Evolutionary conservation across 1,284 basidiomycete species (phyloP).

Genomic region (Mycena sp.): DNA sequence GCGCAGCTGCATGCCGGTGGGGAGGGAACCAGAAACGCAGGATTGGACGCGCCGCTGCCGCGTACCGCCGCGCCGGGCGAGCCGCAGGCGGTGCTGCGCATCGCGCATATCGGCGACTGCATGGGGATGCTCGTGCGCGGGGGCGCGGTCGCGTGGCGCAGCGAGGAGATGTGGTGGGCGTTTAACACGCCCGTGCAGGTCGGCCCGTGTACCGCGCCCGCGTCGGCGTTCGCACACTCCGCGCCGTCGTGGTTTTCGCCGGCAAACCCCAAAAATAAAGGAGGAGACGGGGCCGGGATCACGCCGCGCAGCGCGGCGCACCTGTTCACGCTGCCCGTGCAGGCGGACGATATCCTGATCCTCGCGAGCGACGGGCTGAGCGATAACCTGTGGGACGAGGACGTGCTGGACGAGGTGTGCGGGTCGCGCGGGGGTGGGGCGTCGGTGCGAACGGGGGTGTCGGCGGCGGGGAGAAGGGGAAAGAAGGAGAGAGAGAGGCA

Average conservation of each 20-base stretch:
- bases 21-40: too few relatives aligned
- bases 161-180: conserved; percentile 93
- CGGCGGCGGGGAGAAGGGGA: conserved; percentile 5
- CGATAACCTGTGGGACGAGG: conserved; percentile 96
- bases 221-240: too few relatives aligned
- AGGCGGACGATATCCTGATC: conserved; percentile 89
- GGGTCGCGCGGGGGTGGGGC: conserved; percentile 72
- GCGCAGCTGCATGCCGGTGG: too few relatives aligned
- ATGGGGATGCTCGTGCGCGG: conserved; percentile 86
- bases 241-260: too few relatives aligned
- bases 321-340: conserved; percentile 79
- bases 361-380: conserved; percentile 91
- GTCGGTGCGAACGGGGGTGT: not conserved
- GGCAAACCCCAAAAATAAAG: too few relatives aligned
- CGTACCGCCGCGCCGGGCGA: too few relatives aligned
- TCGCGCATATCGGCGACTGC: conserved; percentile 95
- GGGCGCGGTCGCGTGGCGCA: conserved; percentile 86
- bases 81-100: conserved; percentile 72
- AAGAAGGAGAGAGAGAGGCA: not conserved
- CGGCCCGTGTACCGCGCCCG: not conserved
- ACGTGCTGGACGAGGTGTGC: conserved; percentile 92
- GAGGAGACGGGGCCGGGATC: too few relatives aligned
- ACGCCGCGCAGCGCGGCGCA: conserved; percentile 71
- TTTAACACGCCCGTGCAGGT: conserved; percentile 58
- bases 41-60: too few relatives aligned